phyloP scores from a whole-genome alignment of 2,329 filamentous ascomycete species.

The Penicillium vulpinum region DNA sequence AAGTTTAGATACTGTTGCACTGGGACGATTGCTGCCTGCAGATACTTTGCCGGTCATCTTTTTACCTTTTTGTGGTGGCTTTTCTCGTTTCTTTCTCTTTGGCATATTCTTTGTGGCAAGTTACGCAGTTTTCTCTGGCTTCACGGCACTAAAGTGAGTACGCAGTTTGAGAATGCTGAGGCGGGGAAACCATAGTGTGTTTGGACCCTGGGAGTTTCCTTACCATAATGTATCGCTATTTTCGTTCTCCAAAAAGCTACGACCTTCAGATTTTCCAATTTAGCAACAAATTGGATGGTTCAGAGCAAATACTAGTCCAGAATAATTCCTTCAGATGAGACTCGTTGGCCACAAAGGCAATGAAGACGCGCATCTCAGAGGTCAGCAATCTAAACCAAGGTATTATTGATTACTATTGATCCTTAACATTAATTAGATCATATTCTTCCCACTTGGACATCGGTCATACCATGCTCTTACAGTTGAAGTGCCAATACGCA shows the following conservation, averaged over 20 bases:
- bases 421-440: background rate
- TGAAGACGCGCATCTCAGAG: background rate
- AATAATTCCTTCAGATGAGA: background rate
- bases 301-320: background rate
- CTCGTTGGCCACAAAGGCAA: background rate
- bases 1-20: background rate
- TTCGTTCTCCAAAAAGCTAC: no score
- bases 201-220: no score
- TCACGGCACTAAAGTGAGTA: no score
- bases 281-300: no score
- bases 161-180: no score
- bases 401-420: background rate
- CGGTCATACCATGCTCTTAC: background rate
- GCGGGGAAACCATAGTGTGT: no score
- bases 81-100: conserved; percentile 26
- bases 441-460: background rate
- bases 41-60: background rate
- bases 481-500: no score
- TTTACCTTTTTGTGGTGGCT: conserved; percentile 22
- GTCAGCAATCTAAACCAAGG: background rate
- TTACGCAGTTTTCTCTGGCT: no score
- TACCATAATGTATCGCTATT: no score
- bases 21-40: background rate
- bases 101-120: conserved; percentile 20
- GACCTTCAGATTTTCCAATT: no score